These are phyloP conservation scores for Hypsizygus marmoreus DNA, from an alignment of 768 basidiomycete genomes.

Conservation along the genomic window DNA sequence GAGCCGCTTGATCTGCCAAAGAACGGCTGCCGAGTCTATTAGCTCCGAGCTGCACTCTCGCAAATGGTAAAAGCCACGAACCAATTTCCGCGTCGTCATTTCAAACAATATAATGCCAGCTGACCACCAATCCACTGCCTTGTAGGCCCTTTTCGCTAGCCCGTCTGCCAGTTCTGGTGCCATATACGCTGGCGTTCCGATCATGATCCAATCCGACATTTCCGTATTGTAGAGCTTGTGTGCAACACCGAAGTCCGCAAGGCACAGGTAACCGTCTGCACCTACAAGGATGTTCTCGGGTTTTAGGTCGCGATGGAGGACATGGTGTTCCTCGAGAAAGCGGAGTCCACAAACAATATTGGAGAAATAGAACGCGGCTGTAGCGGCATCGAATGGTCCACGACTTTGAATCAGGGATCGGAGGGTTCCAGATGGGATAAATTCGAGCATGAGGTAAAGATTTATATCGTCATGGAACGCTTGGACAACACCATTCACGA, in stretches of 20 bases:
- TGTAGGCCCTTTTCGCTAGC: constrained; percentile 19
- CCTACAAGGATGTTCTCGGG: constrained; percentile 60
- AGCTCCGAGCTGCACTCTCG: too few relatives aligned
- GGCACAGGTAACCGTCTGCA: constrained; percentile 52
- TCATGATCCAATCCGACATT: constrained; percentile 29
- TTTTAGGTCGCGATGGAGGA: constrained; percentile 59
- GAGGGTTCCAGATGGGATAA: constrained; percentile 46
- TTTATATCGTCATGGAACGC: constrained; percentile 48
- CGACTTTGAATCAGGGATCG: constrained; percentile 33
- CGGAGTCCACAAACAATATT: constrained; percentile 54
- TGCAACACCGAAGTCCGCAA: constrained; percentile 56
- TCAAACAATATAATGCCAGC: constrained; percentile 53
- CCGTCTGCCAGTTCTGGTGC: constrained; percentile 45
- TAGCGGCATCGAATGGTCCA: constrained; percentile 31
- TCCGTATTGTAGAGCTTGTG: constrained; percentile 21
- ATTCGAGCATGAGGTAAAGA: constrained; percentile 54
- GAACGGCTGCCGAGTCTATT: constrained; percentile 24
- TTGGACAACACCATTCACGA: constrained; percentile 47
- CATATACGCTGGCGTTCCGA: constrained; percentile 51
- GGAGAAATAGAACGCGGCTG: constrained; percentile 52
- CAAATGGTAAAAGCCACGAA: too few relatives aligned
- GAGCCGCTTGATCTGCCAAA: constrained; percentile 19
- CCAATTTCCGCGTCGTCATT: constrained; percentile 44
- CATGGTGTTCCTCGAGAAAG: constrained; percentile 44
- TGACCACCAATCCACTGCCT: constrained; percentile 57